A percentile compares a stretch with the other conserved stretches of the same genome.
These are phyloP conservation scores for Brassica balearica DNA, from an alignment of 441 rosid genomes.

Conservation along the genomic window DNA sequence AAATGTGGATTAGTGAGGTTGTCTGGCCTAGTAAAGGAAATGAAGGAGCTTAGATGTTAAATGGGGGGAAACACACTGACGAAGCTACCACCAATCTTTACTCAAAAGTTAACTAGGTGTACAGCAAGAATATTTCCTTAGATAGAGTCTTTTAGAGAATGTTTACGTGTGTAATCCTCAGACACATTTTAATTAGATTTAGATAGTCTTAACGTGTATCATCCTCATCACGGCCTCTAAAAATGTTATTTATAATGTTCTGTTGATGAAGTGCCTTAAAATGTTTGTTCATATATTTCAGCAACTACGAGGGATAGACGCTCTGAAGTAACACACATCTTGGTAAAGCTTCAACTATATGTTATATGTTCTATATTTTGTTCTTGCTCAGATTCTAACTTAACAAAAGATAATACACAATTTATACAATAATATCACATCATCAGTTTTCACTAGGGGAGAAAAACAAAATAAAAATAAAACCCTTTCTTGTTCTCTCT, in stretches of 20 bases:
- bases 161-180: not conserved
- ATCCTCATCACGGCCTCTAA: not conserved
- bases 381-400: constrained; percentile 19
- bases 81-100: constrained; percentile 3
- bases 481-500: constrained; percentile 33
- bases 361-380: not conserved
- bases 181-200: not conserved
- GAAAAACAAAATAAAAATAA: constrained; percentile 19
- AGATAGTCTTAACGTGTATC: not conserved
- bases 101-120: constrained; percentile 1
- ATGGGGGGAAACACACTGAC: not conserved
- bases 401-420: constrained; percentile 42
- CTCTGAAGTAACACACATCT: not conserved
- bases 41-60: not conserved
- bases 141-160: not conserved
- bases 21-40: not conserved
- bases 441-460: constrained; percentile 24
- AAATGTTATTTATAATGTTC: not conserved
- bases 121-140: not conserved
- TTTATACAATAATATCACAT: constrained; percentile 44
- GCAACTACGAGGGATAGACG: not conserved
- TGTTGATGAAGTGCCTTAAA: constrained; percentile 3
- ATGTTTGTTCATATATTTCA: not conserved
- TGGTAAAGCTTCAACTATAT: not conserved
- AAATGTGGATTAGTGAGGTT: not conserved